Percentiles rank a stretch among this genome's conserved stretches.
These are phyloP conservation scores for Meyerozyma smithsonii DNA, from an alignment of 1,139 yeast species.

Conservation along the genomic window DNA sequence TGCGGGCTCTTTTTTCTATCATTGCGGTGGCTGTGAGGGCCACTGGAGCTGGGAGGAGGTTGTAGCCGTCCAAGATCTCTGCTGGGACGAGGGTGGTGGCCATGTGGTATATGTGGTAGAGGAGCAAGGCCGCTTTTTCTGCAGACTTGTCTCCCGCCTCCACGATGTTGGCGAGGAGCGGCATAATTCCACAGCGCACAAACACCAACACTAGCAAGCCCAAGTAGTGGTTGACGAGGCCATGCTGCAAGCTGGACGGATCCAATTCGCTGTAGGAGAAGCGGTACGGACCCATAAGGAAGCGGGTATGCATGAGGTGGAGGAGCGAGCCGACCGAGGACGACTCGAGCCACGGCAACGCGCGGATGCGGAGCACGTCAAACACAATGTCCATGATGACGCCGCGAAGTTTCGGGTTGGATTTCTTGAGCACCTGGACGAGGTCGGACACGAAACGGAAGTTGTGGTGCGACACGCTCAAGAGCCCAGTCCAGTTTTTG, in stretches of 20 bases:
- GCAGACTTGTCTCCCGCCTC: not conserved
- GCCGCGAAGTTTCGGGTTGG: constrained; percentile 52
- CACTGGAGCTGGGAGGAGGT: not conserved
- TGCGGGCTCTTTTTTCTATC: constrained; percentile 16
- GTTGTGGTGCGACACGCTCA: constrained; percentile 56
- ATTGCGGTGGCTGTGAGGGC: not conserved
- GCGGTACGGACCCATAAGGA: not conserved
- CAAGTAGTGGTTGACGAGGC: constrained; percentile 52
- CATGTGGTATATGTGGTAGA: not conserved
- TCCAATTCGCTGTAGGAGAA: constrained; percentile 7
- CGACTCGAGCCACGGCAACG: constrained; percentile 53
- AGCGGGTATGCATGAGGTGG: constrained; percentile 5
- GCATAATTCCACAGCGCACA: constrained; percentile 1
- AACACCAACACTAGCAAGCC: constrained; percentile 26
- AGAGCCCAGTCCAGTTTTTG: constrained; percentile 74
- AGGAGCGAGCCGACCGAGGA: constrained; percentile 32
- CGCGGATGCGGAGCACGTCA: constrained; percentile 59
- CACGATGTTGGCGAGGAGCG: not conserved
- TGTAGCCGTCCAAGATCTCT: not conserved
- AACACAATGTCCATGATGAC: constrained; percentile 66
- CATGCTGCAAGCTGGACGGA: constrained; percentile 13
- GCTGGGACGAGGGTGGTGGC: not conserved
- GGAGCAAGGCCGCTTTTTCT: not conserved
- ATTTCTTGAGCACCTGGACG: constrained; percentile 58
- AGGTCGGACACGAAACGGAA: constrained; percentile 57